Percentiles rank a stretch among this genome's conserved stretches.
Conservation (phyloP, 148 eudicot genomes). For the Fagopyrum esculentum region DNA sequence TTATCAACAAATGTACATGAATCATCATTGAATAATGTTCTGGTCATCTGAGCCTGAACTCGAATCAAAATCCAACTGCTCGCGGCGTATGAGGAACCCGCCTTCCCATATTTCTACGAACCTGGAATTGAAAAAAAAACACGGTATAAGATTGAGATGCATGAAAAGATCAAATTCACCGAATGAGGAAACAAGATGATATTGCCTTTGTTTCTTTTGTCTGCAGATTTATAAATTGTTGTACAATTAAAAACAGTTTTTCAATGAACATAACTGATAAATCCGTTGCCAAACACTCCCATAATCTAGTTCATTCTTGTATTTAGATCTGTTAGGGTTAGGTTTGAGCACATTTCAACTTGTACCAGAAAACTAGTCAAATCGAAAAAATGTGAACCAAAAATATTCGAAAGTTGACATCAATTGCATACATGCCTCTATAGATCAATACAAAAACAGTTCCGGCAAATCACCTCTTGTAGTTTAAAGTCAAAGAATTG, state of each 20-base stretch:
- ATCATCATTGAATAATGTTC: background rate
- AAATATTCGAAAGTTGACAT: background rate
- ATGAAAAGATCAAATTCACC: background rate
- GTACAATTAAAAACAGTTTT: too few species aligned
- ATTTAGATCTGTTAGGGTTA: too few species aligned
- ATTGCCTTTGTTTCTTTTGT: too few species aligned
- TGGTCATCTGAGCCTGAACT: constrained; percentile 6
- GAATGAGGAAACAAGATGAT: background rate
- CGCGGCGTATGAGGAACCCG: constrained; percentile 51
- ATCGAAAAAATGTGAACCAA: background rate
- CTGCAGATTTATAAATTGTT: too few species aligned
- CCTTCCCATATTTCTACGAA: constrained; percentile 69
- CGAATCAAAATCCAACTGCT: constrained; percentile 47
- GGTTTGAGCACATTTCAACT: background rate
- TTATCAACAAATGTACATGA: background rate
- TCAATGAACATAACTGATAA: too few species aligned
- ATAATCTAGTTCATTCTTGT: too few species aligned
- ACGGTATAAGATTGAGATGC: background rate
- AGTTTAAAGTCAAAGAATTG: background rate
- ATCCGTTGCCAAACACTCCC: too few species aligned
- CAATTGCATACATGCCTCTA: background rate
- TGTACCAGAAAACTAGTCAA: background rate
- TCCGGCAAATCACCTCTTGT: background rate
- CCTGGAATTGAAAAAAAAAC: constrained; percentile 26
- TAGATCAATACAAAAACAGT: background rate